Percentiles rank a stretch among this genome's conserved stretches.
phyloP scores from a whole-genome alignment of 305 asterid genomes.

The Striga hermonthica region DNA sequence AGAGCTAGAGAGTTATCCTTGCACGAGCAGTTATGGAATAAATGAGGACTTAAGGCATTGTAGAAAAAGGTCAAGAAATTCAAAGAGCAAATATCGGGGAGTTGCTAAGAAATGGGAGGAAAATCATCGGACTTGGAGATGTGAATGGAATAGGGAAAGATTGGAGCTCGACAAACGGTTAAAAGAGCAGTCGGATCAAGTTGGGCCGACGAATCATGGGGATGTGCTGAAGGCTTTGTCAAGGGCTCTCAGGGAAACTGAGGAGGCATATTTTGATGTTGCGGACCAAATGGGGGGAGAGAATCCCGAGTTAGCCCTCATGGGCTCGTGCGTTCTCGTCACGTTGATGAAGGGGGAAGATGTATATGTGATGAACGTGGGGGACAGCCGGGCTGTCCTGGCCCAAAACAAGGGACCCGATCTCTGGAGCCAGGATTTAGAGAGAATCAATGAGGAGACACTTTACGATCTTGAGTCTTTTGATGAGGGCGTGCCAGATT shows the following conservation, averaged over 20 bases:
- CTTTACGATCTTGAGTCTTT: slow-evolving; percentile 61
- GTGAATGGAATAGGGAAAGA: slow-evolving; percentile 85
- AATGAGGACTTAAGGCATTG: slow-evolving; percentile 36
- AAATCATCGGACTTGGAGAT: slow-evolving; percentile 79
- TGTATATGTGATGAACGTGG: slow-evolving; percentile 87
- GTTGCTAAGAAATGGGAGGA: slow-evolving; percentile 73
- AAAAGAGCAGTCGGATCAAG: slow-evolving; percentile 52
- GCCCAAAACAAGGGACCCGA: slow-evolving; percentile 69
- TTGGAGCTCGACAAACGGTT: slow-evolving; percentile 83
- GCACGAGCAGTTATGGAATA: slow-evolving; percentile 29
- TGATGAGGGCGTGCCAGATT: slow-evolving; percentile 47
- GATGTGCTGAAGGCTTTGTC: slow-evolving; percentile 80
- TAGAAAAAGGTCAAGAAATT: slow-evolving; percentile 40
- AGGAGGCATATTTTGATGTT: slow-evolving; percentile 67
- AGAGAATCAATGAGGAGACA: slow-evolving; percentile 84
- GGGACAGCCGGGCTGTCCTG: slow-evolving; percentile 88
- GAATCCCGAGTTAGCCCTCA: slow-evolving; percentile 86
- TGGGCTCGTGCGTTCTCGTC: slow-evolving; percentile 94
- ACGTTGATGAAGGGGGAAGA: slow-evolving; percentile 94
- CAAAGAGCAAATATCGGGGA: slow-evolving; percentile 44
- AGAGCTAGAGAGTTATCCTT: slow-evolving; percentile 60
- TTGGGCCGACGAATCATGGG: slow-evolving; percentile 46
- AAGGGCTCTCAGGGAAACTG: slow-evolving; percentile 69
- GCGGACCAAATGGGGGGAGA: slow-evolving; percentile 73
- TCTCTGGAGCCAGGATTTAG: slow-evolving; percentile 90